phyloP scores from a whole-genome alignment of 495 filamentous ascomycete species.

The Talaromyces trachyspermus region DNA sequence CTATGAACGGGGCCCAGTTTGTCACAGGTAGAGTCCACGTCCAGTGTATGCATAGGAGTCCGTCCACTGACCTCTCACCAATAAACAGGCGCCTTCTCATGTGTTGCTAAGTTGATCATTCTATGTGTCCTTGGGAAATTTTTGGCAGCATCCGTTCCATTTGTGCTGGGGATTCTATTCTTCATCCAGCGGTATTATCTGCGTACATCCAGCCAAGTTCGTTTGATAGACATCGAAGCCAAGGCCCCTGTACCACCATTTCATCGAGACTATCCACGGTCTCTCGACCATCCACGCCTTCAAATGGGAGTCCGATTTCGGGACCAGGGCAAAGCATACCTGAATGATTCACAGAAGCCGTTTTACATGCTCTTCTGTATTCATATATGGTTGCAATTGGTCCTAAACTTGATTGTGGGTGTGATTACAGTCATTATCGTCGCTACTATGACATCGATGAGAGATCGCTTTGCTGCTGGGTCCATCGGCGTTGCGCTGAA shows the following conservation, averaged over 20 bases:
- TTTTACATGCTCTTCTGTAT: constrained; percentile 52
- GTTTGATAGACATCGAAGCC: constrained; percentile 55
- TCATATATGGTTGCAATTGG: constrained; percentile 47
- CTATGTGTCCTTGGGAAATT: constrained; percentile 18
- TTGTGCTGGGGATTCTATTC: constrained; percentile 30
- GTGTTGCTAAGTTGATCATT: neutral
- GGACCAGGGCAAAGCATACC: constrained; percentile 35
- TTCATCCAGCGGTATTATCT: constrained; percentile 49
- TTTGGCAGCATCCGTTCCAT: constrained; percentile 39
- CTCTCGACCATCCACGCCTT: constrained; percentile 46
- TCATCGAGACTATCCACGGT: constrained; percentile 52
- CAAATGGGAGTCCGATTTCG: constrained; percentile 44
- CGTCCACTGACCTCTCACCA: neutral
- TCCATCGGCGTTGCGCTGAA: constrained; percentile 52
- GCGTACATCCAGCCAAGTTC: constrained; percentile 56
- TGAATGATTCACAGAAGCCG: constrained; percentile 54
- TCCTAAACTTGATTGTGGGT: constrained; percentile 41
- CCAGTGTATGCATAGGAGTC: neutral
- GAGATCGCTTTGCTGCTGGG: constrained; percentile 10
- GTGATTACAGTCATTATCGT: constrained; percentile 25
- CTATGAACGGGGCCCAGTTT: constrained; percentile 16
- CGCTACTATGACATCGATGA: constrained; percentile 11
- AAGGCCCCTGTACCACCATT: too few species aligned
- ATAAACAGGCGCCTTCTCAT: neutral
- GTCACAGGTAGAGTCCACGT: neutral